Base-by-base conservation (phyloP, 2,329 filamentous ascomycete genomes). In the Penicillium sp. region DNA sequence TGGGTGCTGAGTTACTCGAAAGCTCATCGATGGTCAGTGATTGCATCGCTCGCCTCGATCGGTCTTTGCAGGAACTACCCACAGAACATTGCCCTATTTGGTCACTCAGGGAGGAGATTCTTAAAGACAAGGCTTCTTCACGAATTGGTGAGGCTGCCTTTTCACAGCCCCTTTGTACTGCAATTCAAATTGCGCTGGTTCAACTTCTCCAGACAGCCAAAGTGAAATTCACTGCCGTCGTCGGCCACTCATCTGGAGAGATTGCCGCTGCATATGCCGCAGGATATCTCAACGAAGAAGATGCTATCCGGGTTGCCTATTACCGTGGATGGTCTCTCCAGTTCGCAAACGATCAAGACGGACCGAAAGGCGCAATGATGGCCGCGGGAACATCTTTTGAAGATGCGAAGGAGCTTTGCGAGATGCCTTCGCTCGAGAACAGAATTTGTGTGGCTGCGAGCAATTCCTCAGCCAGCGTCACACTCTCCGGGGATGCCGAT, bases 241-340 rank as follows among this genome's bases (percentile, higher is more conserved):
- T 79, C 2, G 79, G 79, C 2, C 79, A 81, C 58, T 80, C 78
- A 0, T 78, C 75, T 0, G 79, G 79, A 2, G 79, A 82, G 57
- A 81, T 81, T 14, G 78, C 66, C 0, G 79, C 79, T 0, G 80
- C 77, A 0, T 83, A 80, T 57, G 78, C 79, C 0, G 74, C 78
- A 0, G 79, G 79, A 0, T 66, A 73, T 16, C 49, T 84, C 2
- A 67, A 67, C 0, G 68, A 68, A 1, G 45, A 61, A 1, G 74
- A 78, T 10, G 78, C 79, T 3, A 77, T 81, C 3, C 61, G 62
- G 0, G 67, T 75, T 16, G 77, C 79, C 0, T 81, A 79, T 58
- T 77, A 76, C 47, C 74, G 80, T 0, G 78, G 79, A 0, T 59
- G 73, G 10, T 64, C 67, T 44, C 60, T 69, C 8, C 57, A 59